A percentile compares a stretch with the other conserved stretches of the same genome.
Evolutionary conservation across 228 moss, liverwort and hornwort genomes (phyloP).

Genomic region (Sphagnum magellanicum): DNA sequence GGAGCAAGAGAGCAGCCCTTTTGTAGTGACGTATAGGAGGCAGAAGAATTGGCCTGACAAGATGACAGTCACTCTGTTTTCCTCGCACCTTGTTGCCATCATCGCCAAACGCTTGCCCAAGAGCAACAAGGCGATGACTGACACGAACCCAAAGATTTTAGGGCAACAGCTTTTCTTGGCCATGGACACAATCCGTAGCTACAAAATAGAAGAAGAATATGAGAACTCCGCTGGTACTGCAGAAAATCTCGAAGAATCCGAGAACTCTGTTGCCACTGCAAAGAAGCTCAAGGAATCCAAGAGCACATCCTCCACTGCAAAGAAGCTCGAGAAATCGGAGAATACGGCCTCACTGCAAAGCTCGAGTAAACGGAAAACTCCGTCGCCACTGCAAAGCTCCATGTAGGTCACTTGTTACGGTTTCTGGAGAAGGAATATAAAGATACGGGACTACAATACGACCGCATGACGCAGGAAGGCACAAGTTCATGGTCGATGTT

Average conservation of each 20-base stretch:
- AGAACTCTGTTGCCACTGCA: background rate
- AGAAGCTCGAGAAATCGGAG: background rate
- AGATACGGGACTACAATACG: conserved; percentile 28
- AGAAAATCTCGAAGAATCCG: background rate
- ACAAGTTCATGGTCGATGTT: conserved; percentile 31
- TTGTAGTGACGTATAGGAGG: conserved; percentile 37
- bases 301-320: background rate
- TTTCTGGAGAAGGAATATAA: conserved; percentile 53
- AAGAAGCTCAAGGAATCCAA: background rate
- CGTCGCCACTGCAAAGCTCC: conserved; percentile 15
- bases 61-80: conserved; percentile 29
- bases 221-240: too few species aligned
- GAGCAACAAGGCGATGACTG: conserved; percentile 4
- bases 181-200: conserved; percentile 13
- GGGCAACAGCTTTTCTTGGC: conserved; percentile 29
- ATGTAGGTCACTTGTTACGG: conserved; percentile 45
- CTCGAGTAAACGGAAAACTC: conserved; percentile 42
- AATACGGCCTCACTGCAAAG: conserved; percentile 2
- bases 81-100: conserved; percentile 30
- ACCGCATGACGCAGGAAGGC: conserved; percentile 37
- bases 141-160: conserved; percentile 19
- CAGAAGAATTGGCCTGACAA: conserved; percentile 26
- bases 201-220: background rate
- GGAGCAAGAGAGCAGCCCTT: conserved; percentile 18
- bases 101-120: conserved; percentile 17